phyloP scores from a whole-genome alignment of 805 yeast species.

The Wickerhamiella siamensis region DNA sequence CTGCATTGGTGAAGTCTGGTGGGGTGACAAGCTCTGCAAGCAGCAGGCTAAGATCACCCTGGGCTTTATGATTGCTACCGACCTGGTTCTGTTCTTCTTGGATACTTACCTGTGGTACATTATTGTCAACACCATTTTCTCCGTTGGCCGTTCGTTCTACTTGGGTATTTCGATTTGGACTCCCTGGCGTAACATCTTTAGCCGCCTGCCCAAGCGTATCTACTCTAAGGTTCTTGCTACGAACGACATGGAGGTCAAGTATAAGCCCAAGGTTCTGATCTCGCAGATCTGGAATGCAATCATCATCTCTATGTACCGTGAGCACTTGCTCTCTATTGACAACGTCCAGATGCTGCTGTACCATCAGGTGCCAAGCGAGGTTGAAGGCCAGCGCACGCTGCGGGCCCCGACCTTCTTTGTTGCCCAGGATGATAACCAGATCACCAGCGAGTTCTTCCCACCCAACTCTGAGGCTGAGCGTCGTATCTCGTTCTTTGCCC shows the following conservation, averaged over 20 bases:
- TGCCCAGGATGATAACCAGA: conserved; percentile 88
- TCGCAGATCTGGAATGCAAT: conserved; percentile 99
- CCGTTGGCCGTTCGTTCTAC: conserved; percentile 95
- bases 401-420: conserved; percentile 99
- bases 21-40: conserved; percentile 51
- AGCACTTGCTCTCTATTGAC: conserved; percentile 92
- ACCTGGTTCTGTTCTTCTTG: conserved; percentile 87
- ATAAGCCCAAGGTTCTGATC: conserved; percentile 94
- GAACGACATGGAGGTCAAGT: conserved; percentile 97
- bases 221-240: conserved; percentile 96
- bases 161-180: conserved; percentile 97
- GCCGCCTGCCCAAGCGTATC: conserved; percentile 96
- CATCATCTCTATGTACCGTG: conserved; percentile 98
- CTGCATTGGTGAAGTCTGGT: conserved; percentile 93
- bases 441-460: conserved; percentile 95
- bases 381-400: conserved; percentile 95
- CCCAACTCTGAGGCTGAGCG: conserved; percentile 96
- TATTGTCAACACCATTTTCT: conserved; percentile 83
- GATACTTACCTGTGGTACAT: conserved; percentile 99
- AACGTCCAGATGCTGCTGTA: conserved; percentile 94
- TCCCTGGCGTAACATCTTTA: conserved; percentile 98
- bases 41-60: conserved; percentile 81
- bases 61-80: conserved; percentile 87
- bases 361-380: conserved; percentile 96
- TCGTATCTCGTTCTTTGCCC: conserved; percentile 98